These are phyloP conservation scores for Phallus indusiatus DNA, from an alignment of 768 basidiomycete genomes.

Conservation along the genomic window DNA sequence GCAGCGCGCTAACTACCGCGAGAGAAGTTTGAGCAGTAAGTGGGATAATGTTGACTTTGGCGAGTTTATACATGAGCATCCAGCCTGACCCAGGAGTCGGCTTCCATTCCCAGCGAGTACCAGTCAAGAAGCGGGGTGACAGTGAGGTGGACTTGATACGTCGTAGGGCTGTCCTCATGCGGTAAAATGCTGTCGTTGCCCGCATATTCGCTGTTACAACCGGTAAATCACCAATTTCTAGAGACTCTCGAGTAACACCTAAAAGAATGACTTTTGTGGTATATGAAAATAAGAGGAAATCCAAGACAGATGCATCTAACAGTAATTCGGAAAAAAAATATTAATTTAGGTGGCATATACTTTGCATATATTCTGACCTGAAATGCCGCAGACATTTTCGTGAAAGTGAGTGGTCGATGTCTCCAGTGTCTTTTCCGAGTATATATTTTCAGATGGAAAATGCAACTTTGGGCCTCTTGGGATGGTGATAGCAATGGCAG, in stretches of 20 bases:
- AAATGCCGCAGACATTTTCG: slow-evolving; percentile 66
- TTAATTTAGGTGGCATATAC: background rate
- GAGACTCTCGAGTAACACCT: slow-evolving; percentile 58
- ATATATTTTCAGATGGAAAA: slow-evolving; percentile 64
- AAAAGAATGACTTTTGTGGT: slow-evolving; percentile 83
- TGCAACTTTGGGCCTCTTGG: slow-evolving; percentile 69
- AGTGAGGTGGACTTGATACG: slow-evolving; percentile 30
- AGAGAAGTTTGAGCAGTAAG: slow-evolving; percentile 37
- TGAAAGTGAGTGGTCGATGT: slow-evolving; percentile 50
- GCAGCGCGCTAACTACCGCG: slow-evolving; percentile 44
- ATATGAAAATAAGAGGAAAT: slow-evolving; percentile 72
- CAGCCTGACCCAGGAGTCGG: slow-evolving; percentile 56
- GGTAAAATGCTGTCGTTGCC: slow-evolving; percentile 43
- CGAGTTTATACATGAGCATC: slow-evolving; percentile 51
- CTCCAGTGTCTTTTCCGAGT: slow-evolving; percentile 59
- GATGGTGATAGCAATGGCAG: slow-evolving; percentile 38
- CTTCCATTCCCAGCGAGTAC: slow-evolving; percentile 36
- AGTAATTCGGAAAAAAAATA: background rate
- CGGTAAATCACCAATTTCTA: slow-evolving; percentile 85
- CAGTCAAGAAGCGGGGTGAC: background rate
- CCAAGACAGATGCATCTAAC: slow-evolving; percentile 48
- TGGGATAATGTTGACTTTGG: slow-evolving; percentile 40
- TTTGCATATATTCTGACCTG: slow-evolving; percentile 23
- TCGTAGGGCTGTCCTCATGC: slow-evolving; percentile 51
- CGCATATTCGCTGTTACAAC: slow-evolving; percentile 72